A percentile compares a stretch with the other conserved stretches of the same genome.
Evolutionary conservation across 1,284 basidiomycete species (phyloP).

Genomic region (Marasmius oreades): DNA sequence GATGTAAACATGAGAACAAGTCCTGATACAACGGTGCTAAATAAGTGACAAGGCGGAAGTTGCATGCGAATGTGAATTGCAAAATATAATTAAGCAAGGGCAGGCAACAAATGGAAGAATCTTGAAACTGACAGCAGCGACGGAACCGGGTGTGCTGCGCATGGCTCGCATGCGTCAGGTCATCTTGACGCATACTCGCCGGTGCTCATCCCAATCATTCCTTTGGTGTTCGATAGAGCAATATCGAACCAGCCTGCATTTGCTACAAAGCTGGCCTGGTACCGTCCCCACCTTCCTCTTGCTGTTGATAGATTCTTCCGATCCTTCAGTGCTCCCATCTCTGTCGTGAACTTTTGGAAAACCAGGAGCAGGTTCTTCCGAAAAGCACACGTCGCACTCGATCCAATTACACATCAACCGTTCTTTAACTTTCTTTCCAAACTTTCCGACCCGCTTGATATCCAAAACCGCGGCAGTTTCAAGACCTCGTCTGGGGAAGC

Average conservation of each 20-base stretch:
- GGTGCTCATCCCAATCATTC: slow-evolving; percentile 72
- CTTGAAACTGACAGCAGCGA: too few relatives aligned
- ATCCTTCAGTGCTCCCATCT: slow-evolving; percentile 43
- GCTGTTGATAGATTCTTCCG: slow-evolving; percentile 24
- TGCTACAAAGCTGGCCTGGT: slow-evolving; percentile 59
- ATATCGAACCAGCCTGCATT: slow-evolving; percentile 71
- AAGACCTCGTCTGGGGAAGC: slow-evolving; percentile 62
- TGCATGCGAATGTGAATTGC: too few relatives aligned
- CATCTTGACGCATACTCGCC: slow-evolving; percentile 56
- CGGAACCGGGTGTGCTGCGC: background rate
- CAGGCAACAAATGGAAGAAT: too few relatives aligned
- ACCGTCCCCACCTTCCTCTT: slow-evolving; percentile 21
- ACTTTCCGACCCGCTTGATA: slow-evolving; percentile 49
- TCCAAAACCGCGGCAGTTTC: slow-evolving; percentile 58
- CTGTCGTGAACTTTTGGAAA: slow-evolving; percentile 18
- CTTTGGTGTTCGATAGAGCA: slow-evolving; percentile 67
- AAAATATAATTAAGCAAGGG: too few relatives aligned
- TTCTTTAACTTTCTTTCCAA: slow-evolving; percentile 42
- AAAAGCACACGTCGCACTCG: slow-evolving; percentile 61
- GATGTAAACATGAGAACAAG: too few relatives aligned
- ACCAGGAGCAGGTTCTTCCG: slow-evolving; percentile 32
- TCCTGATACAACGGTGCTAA: too few relatives aligned
- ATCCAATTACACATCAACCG: slow-evolving; percentile 78
- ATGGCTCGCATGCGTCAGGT: background rate
- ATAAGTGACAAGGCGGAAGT: too few relatives aligned